A percentile compares a stretch with the other conserved stretches of the same genome.
These are phyloP conservation scores for Pleurotus pulmonarius DNA, from an alignment of 768 basidiomycete genomes.

Conservation along the genomic window DNA sequence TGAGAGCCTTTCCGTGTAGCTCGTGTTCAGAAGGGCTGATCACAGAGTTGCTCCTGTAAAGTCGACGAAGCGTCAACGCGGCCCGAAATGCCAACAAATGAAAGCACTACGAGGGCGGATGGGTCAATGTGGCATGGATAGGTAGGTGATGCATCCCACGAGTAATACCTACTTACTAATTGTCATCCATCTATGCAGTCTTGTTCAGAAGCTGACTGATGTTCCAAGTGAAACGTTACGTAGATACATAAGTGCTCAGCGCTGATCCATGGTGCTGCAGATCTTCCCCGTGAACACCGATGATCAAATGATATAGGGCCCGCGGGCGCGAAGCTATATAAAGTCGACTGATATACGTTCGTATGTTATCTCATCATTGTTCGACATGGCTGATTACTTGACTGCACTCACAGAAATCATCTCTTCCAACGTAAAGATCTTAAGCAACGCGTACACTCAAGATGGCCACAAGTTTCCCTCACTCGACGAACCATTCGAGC, in stretches of 20 bases:
- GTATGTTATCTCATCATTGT: not conserved
- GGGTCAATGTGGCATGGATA: not conserved
- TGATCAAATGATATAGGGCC: not conserved
- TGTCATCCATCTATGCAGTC: not conserved
- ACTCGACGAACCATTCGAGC: slow-evolving; percentile 13
- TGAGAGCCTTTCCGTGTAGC: no score
- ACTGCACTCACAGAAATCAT: slow-evolving; percentile 1
- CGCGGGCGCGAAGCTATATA: not conserved
- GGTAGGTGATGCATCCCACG: not conserved
- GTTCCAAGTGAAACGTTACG: not conserved
- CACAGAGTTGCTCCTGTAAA: no score
- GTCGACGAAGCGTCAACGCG: no score
- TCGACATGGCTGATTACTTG: slow-evolving; percentile 2
- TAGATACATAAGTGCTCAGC: not conserved
- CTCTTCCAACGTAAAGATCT: slow-evolving; percentile 2
- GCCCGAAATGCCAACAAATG: no score
- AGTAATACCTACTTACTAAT: not conserved
- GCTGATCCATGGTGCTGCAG: no score
- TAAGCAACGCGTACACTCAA: not conserved
- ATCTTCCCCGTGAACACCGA: no score
- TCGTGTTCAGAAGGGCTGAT: no score
- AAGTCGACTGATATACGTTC: not conserved
- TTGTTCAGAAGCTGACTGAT: not conserved
- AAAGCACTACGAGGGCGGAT: no score
- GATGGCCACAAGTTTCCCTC: slow-evolving; percentile 7